Evolutionary conservation across 2,329 filamentous ascomycete genomes (phyloP), one percentile per base, ranked within the genome.

Genomic region (Chaetomiaceae sp.): DNA sequence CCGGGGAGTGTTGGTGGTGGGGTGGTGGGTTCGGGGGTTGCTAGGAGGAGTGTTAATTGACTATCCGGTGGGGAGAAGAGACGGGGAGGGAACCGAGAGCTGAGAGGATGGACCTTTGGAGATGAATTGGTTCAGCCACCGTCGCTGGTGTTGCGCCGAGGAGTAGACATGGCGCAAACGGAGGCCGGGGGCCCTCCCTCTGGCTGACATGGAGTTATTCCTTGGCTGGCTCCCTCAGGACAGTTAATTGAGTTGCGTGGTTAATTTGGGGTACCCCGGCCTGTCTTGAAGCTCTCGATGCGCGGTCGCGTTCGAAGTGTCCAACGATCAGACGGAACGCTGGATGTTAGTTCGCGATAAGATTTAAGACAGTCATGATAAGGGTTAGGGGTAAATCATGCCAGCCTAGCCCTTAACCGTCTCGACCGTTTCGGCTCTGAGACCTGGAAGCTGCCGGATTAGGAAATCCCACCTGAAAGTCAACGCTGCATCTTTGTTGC

Each of bases 51-150:
- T 20, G 17, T 38, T 38, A 35, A 49, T 23, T 20, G 9, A 35
- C n/a, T n/a, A n/a, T n/a, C n/a, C n/a, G n/a, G n/a, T 27, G n/a
- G 16, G 45, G n/a, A 5, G 27, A 27, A 7, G 33, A 14, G n/a
- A 16, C 33, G n/a, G 17, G 16, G 21, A 4, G 25, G 13, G 30
- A 5, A 12, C 30, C 5, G 8, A 33, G 30, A 33, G 7, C n/a
- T n/a, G n/a, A n/a, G n/a, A n/a, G 14, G 30, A 12, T 12, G 30
- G 37, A 53, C 60, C 48, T 60, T 49, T 48, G 38, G 58, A 59
- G 20, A 61, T 58, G 50, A 59, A 63, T 41, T 63, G 60, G 50
- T 62, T 62, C 19, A 63, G 50, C 41, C 50, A 51, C 9, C 56
- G 57, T 23, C 55, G 59, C 50, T 60, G 60, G 20, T 48, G 53